A percentile compares a stretch with the other conserved stretches of the same genome.
Evolutionary conservation across 2,329 filamentous ascomycete species (phyloP).

Genomic region (Leptosphaerulina australis): DNA sequence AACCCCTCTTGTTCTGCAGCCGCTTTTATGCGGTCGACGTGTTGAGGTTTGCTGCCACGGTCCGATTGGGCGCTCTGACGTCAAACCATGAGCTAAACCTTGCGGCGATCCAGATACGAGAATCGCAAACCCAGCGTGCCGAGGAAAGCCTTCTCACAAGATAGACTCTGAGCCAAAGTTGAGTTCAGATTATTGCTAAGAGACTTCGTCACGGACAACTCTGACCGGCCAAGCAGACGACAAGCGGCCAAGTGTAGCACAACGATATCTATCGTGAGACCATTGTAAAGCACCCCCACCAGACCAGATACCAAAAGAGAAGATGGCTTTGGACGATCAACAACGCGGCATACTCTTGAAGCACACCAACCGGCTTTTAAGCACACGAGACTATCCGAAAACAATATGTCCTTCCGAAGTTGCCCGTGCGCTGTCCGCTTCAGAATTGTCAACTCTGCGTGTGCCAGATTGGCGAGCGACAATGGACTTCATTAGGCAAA

Average conservation of each 20-base stretch:
- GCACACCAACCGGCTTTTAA: constrained; percentile 39
- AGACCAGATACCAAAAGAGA: constrained; percentile 1
- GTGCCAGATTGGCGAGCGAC: constrained; percentile 53
- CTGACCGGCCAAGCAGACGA: constrained; percentile 3
- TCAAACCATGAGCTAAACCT: constrained; percentile 28
- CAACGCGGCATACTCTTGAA: constrained; percentile 22
- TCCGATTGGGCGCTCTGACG: constrained; percentile 40
- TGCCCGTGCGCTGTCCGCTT: constrained; percentile 52
- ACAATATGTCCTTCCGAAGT: constrained; percentile 61
- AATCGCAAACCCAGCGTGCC: constrained; percentile 5
- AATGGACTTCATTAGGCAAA: constrained; percentile 53
- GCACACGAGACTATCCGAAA: constrained; percentile 51
- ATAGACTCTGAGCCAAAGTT: not conserved
- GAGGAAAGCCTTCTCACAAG: constrained; percentile 20
- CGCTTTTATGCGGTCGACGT: constrained; percentile 27
- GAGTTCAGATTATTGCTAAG: not conserved
- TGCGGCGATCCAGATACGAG: constrained; percentile 28
- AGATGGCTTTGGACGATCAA: constrained; percentile 29
- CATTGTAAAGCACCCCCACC: too few species aligned
- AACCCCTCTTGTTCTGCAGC: constrained; percentile 23
- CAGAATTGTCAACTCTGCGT: constrained; percentile 45
- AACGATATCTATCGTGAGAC: not conserved
- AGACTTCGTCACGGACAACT: not conserved
- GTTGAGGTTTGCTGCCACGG: constrained; percentile 28
- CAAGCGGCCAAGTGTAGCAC: constrained; percentile 9